Evolutionary conservation across 169 alveolate genomes (phyloP), one percentile per base, ranked within the genome.

Genomic region (Plasmodium ovale): DNA sequence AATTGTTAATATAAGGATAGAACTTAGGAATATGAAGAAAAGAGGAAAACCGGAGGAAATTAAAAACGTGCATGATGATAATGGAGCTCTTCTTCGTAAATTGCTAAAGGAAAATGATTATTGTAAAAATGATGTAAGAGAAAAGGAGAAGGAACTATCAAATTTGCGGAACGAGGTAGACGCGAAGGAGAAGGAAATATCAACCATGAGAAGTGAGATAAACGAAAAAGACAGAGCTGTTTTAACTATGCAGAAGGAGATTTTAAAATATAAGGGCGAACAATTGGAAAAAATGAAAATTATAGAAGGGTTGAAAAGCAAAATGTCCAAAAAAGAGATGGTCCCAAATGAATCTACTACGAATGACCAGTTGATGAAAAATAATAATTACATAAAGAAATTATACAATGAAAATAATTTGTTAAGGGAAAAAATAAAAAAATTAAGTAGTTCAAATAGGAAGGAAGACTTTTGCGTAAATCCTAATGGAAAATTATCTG

Each of bases 341-440:
- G 19, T 19, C 3, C 44, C 25, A 54, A 60, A 59, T 31, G 88
- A 77, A 27, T 27, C 49, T 37, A 56, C 19, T 72, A 68, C 19
- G 2, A 33, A 44, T 49, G 77, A 77, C 4, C 68, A 25, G 23
- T 25, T 49, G 37, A 35, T 54, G 14, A 77, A 77, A 49, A 77
- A 77, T 77, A 53, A 47, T 77, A 62, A 77, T 77, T 77, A 77
- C 62, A 21, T 77, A 44, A 77, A 60, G 42, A 77, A 77, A 60
- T 37, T 77, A 68, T 77, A 77, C 47, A 77, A 77, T 44, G 88
- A 77, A 77, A 77, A 77, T 44, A 77, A 62, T 60, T 60, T 77
- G 44, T 60, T 77, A 77, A 77, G 62, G 44, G 88, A 77, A 62
- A 77, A 49, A 77, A 60, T 77, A 27, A 77, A 77, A 77, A 77